A percentile compares a stretch with the other conserved stretches of the same genome.
These are phyloP conservation scores for Mucor irregularis DNA, from an alignment of 371 early-diverging fungal species.

Conservation along the genomic window DNA sequence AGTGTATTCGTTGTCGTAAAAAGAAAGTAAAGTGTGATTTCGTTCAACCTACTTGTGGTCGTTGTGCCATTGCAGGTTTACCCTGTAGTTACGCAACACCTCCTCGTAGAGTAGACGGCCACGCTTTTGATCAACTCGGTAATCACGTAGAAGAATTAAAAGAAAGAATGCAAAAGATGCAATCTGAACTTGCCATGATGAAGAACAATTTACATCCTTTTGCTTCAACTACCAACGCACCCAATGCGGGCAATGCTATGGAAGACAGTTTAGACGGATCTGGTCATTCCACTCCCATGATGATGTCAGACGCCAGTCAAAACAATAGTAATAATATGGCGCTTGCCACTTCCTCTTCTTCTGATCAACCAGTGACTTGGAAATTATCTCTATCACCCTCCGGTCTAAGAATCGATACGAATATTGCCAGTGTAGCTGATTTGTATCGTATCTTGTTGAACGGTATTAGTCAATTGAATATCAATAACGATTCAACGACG, in stretches of 20 bases:
- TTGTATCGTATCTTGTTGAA: slow-evolving; percentile 47
- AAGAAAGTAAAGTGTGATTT: slow-evolving; percentile 70
- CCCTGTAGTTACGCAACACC: slow-evolving; percentile 56
- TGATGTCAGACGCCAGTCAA: not conserved
- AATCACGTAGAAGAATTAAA: slow-evolving; percentile 52
- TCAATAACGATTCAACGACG: slow-evolving; percentile 41
- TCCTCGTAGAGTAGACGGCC: slow-evolving; percentile 57
- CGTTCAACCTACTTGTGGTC: slow-evolving; percentile 62
- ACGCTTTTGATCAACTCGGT: slow-evolving; percentile 56
- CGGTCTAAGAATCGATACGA: slow-evolving; percentile 51
- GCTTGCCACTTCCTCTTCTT: not conserved
- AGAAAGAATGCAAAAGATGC: slow-evolving; percentile 53
- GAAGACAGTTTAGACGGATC: slow-evolving; percentile 4
- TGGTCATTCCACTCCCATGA: not conserved
- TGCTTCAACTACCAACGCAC: slow-evolving; percentile 29
- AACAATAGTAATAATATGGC: slow-evolving; percentile 9
- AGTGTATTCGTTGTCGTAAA: slow-evolving; percentile 63
- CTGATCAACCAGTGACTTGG: slow-evolving; percentile 44
- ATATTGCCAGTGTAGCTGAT: slow-evolving; percentile 52
- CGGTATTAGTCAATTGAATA: slow-evolving; percentile 50
- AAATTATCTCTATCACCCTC: slow-evolving; percentile 50
- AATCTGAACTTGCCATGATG: slow-evolving; percentile 50
- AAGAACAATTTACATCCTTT: slow-evolving; percentile 30
- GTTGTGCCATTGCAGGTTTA: slow-evolving; percentile 53
- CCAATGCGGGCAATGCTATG: slow-evolving; percentile 46